These are phyloP conservation scores for Larix kaempferi DNA, from an alignment of 75 land plant genomes.

Conservation along the genomic window DNA sequence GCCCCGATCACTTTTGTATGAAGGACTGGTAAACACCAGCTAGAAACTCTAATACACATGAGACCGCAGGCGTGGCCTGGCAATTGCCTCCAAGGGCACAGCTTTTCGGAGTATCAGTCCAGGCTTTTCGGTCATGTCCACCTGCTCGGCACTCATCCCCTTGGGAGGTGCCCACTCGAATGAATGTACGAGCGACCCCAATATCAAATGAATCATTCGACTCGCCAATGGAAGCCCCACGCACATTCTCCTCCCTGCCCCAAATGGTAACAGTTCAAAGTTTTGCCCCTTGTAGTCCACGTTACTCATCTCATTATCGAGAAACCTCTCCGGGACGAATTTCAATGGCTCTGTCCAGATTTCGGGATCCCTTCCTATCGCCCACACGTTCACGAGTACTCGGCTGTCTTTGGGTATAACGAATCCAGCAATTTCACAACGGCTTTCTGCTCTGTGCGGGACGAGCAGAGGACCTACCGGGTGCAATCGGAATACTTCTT, in stretches of 20 bases:
- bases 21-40: too few relatives aligned
- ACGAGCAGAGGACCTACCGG: slow-evolving; percentile 53
- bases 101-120: slow-evolving; percentile 15
- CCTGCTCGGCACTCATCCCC: slow-evolving; percentile 27
- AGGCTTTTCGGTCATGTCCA: slow-evolving; percentile 23
- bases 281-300: not conserved
- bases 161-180: slow-evolving; percentile 19
- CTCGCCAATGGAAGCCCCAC: slow-evolving; percentile 7
- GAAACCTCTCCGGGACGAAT: slow-evolving; percentile 69
- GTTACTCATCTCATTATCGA: not conserved
- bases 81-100: slow-evolving; percentile 11
- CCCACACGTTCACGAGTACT: slow-evolving; percentile 70
- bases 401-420: slow-evolving; percentile 47
- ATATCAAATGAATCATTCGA: not conserved
- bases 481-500: slow-evolving; percentile 47
- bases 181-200: slow-evolving; percentile 8
- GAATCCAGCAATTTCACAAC: slow-evolving; percentile 40
- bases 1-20: too few relatives aligned
- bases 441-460: slow-evolving; percentile 54
- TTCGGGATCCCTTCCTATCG: slow-evolving; percentile 55
- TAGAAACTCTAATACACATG: too few relatives aligned
- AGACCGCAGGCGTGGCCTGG: slow-evolving; percentile 20
- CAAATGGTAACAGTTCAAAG: slow-evolving; percentile 8
- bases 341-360: slow-evolving; percentile 11
- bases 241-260: slow-evolving; percentile 13